These are phyloP conservation scores for Pittosporum tobira DNA, from an alignment of 129 eudicot species.

Conservation along the genomic window DNA sequence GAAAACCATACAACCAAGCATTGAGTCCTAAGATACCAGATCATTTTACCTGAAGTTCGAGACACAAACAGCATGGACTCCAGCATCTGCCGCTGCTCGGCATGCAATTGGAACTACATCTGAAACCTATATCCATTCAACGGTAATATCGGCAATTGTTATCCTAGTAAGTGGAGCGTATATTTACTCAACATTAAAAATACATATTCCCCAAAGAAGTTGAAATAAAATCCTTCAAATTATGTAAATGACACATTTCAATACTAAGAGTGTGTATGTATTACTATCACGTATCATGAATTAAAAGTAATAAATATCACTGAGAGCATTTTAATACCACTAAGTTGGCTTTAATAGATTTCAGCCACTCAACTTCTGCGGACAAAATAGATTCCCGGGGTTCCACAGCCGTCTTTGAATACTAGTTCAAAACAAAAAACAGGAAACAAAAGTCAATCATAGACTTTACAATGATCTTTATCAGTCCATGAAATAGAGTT, in stretches of 20 bases:
- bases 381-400: slow-evolving; percentile 82
- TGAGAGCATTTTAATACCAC: slow-evolving; percentile 40
- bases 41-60: slow-evolving; percentile 70
- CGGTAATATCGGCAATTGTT: no score
- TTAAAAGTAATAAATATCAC: neutral
- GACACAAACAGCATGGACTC: slow-evolving; percentile 79
- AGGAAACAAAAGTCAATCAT: neutral
- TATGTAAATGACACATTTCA: no score
- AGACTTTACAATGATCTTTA: neutral
- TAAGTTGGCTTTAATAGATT: slow-evolving; percentile 87
- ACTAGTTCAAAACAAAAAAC: slow-evolving; percentile 24
- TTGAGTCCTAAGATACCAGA: no score
- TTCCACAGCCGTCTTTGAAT: slow-evolving; percentile 73
- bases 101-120: slow-evolving; percentile 97
- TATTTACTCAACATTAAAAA: neutral
- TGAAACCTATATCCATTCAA: slow-evolving; percentile 43
- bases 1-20: no score
- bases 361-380: slow-evolving; percentile 83
- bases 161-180: no score
- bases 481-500: neutral
- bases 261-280: no score
- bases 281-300: no score
- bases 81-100: slow-evolving; percentile 98
- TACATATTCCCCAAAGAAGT: no score
- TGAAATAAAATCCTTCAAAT: no score